Percentiles rank a stretch among this genome's conserved stretches.
These are phyloP conservation scores for Chalara sp. DNA, from an alignment of 2,329 filamentous ascomycete genomes.

Conservation along the genomic window DNA sequence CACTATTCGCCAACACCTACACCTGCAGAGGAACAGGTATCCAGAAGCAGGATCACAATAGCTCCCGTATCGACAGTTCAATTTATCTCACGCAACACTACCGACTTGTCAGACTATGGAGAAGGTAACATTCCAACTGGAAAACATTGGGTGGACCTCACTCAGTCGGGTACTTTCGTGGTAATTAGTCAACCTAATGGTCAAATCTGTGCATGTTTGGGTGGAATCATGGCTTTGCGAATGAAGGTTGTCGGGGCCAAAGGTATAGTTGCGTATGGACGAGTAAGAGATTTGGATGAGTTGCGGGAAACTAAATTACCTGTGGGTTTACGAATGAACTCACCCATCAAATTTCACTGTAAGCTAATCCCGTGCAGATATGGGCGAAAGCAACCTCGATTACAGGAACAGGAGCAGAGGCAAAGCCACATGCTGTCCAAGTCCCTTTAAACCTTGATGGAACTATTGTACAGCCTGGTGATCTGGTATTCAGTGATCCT, in stretches of 20 bases:
- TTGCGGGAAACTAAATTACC: slow-evolving; percentile 48
- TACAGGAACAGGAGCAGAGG: slow-evolving; percentile 49
- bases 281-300: slow-evolving; percentile 60
- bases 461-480: slow-evolving; percentile 43
- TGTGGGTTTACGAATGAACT: slow-evolving; percentile 32
- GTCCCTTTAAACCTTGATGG: slow-evolving; percentile 38
- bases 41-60: slow-evolving; percentile 18
- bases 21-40: slow-evolving; percentile 12
- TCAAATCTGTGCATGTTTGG: slow-evolving; percentile 64
- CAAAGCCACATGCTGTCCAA: slow-evolving; percentile 47
- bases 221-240: slow-evolving; percentile 69
- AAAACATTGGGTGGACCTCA: slow-evolving; percentile 63
- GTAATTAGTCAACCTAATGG: slow-evolving; percentile 58
- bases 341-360: no score
- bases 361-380: slow-evolving; percentile 30
- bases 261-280: slow-evolving; percentile 60
- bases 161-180: slow-evolving; percentile 52
- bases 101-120: slow-evolving; percentile 20
- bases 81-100: slow-evolving; percentile 53
- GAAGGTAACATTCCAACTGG: slow-evolving; percentile 46
- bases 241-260: slow-evolving; percentile 56
- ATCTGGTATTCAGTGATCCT: slow-evolving; percentile 64
- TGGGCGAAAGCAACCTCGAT: slow-evolving; percentile 52
- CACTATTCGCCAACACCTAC: slow-evolving; percentile 23
- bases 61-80: slow-evolving; percentile 53